Percentiles rank a stretch among this genome's conserved stretches.
phyloP scores from a whole-genome alignment of 164 flowering plant genomes.

The Piper longum region DNA sequence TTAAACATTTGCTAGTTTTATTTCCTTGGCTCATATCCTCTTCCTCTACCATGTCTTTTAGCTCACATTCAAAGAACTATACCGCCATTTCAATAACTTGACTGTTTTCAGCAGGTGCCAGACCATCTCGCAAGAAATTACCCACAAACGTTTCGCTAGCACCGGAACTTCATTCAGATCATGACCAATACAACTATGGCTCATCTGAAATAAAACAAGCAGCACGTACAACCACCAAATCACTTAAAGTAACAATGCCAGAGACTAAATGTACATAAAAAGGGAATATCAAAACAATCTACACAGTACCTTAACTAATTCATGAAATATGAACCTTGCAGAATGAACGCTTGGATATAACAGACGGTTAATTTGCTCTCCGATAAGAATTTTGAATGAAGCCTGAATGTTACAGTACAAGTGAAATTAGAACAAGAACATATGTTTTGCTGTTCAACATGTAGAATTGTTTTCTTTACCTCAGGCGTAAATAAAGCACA shows the following conservation, averaged over 20 bases:
- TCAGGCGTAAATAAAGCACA: constrained; percentile 91
- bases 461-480: constrained; percentile 17
- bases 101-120: constrained; percentile 71
- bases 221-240: background rate
- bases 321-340: constrained; percentile 86
- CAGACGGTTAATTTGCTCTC: constrained; percentile 79
- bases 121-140: constrained; percentile 71
- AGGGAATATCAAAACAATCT: background rate
- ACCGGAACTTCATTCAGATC: constrained; percentile 82
- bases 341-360: constrained; percentile 90
- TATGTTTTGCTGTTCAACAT: background rate
- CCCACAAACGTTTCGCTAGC: constrained; percentile 56
- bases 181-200: constrained; percentile 62
- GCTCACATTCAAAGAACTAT: constrained; percentile 82
- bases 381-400: constrained; percentile 83
- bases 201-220: constrained; percentile 39
- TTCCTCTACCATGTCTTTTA: constrained; percentile 62
- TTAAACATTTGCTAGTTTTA: constrained; percentile 48
- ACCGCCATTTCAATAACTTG: constrained; percentile 98
- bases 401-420: constrained; percentile 25
- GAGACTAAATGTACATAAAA: background rate
- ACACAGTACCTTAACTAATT: constrained; percentile 54
- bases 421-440: background rate
- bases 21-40: constrained; percentile 1
- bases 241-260: background rate